A percentile compares a stretch with the other conserved stretches of the same genome.
Evolutionary conservation across 495 filamentous ascomycete species (phyloP).

Genomic region (Aspergillus diversus): DNA sequence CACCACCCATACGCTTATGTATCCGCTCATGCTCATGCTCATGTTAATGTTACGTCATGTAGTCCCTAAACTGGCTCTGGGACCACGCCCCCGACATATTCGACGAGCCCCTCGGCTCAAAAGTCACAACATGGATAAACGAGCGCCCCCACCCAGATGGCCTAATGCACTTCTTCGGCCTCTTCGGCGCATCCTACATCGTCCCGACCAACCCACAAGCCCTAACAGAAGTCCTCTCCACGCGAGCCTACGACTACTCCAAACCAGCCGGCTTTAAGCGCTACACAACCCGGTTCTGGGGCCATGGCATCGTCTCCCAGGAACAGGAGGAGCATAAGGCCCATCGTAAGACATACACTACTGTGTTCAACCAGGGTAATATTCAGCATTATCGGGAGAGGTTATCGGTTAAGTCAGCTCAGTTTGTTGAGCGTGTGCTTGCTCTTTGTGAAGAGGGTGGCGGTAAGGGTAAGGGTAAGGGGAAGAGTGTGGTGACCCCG

Average conservation of each 20-base stretch:
- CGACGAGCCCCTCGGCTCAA: neutral
- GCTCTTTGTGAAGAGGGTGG: neutral
- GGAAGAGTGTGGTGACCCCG: neutral
- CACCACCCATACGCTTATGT: no score
- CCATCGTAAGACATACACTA: neutral
- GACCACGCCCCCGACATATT: neutral
- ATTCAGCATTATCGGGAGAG: neutral
- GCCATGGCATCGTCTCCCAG: slow-evolving; percentile 2
- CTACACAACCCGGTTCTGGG: neutral
- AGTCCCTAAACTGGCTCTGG: neutral
- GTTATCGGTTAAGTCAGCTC: neutral
- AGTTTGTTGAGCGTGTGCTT: neutral
- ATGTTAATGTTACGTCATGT: neutral
- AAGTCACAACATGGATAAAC: neutral
- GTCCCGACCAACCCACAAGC: neutral
- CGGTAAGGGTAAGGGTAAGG: no score
- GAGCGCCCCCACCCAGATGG: neutral
- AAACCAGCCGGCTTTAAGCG: neutral
- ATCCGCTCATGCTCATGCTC: no score
- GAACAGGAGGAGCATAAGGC: slow-evolving; percentile 7
- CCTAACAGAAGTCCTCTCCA: neutral
- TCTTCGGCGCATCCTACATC: neutral
- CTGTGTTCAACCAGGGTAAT: neutral
- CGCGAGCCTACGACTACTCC: neutral
- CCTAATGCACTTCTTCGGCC: neutral